phyloP scores from a whole-genome alignment of 1,284 basidiomycete genomes.

The Cutaneotrichosporon sp. region DNA sequence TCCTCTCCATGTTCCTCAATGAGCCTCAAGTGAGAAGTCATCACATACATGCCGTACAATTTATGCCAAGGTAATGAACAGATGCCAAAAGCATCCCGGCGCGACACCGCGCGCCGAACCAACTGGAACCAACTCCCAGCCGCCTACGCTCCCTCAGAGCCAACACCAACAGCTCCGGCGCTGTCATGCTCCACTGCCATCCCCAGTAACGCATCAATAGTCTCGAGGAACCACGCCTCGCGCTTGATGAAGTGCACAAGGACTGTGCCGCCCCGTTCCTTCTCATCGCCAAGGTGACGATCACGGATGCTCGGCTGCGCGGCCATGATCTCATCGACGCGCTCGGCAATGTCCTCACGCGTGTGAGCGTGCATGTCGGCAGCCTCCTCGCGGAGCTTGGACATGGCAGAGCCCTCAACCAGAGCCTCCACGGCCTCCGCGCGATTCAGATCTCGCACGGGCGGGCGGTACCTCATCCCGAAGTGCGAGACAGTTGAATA shows the following conservation, averaged over 20 bases:
- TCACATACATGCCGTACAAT: too few species aligned
- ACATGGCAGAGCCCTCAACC: slow-evolving; percentile 63
- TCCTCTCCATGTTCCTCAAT: too few species aligned
- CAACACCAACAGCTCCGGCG: too few species aligned
- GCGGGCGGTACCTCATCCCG: slow-evolving; percentile 70
- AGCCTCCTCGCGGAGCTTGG: slow-evolving; percentile 19
- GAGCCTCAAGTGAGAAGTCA: too few species aligned
- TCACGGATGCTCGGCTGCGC: slow-evolving; percentile 47
- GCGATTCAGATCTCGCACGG: slow-evolving; percentile 60
- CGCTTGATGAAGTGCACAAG: slow-evolving; percentile 97
- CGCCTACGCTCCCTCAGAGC: too few species aligned
- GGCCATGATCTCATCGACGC: slow-evolving; percentile 52
- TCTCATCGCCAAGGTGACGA: slow-evolving; percentile 57
- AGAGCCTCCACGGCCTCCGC: slow-evolving; percentile 82
- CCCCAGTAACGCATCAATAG: slow-evolving; percentile 70
- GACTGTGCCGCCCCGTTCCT: slow-evolving; percentile 75
- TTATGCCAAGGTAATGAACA: too few species aligned
- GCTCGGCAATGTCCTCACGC: slow-evolving; percentile 22
- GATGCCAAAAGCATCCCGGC: too few species aligned
- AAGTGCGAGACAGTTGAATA: slow-evolving; percentile 84
- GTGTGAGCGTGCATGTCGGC: slow-evolving; percentile 3
- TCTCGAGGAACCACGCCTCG: slow-evolving; percentile 92
- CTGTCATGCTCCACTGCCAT: too few species aligned
- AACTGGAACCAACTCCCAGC: too few species aligned
- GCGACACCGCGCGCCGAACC: too few species aligned